Evolutionary conservation across 192 early-diverging fungal genomes (phyloP), one percentile per base, ranked within the genome.

Genomic region (Coemansia erecta): DNA sequence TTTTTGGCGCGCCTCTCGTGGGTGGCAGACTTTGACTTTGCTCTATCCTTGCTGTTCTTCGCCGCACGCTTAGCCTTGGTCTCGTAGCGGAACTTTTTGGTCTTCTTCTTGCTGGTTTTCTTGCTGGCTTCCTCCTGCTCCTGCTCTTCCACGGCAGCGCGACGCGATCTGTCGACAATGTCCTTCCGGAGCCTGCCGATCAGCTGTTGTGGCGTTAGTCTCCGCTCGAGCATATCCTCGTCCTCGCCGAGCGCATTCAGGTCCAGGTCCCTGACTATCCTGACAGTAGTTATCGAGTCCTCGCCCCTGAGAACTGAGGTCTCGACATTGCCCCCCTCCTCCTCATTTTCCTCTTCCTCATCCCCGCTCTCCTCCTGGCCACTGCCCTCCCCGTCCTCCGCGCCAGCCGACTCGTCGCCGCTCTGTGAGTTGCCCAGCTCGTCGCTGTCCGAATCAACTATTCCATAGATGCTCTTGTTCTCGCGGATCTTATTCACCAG

Each of bases 181-280:
- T 60, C 42, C n/a, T 56, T 41, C 15, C 64, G 47, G 14, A 77
- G 57, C 39, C 61, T 53, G 15, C 41, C 24, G 6, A 62, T 58
- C 17, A 77, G 47, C 31, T 56, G 58, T 48, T 64, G 68, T 1
- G 74, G 68, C 19, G 65, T 64, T 14, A 64, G 54, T 31, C 54
- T 55, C 15, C 58, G 54, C 11, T 71, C 68, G 37, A 77, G 42
- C 0, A 37, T 40, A 13, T 33, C 42, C 18, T 53, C 62, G 1
- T 61, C 39, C 54, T 60, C 61, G 21, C 39, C 69, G 14, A 71
- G 18, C 3, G 39, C 55, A 0, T 60, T 58, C 10, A 84, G 78
- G 63, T 87, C 85, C 62, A 90, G 74, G 57, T 87, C 87, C 42
- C 83, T 80, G 41, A 87, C 84, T 8, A 90, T 86, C 17, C 86